Evolutionary conservation across 129 eudicot genomes (phyloP).

Genomic region (Lactuca saligna): DNA sequence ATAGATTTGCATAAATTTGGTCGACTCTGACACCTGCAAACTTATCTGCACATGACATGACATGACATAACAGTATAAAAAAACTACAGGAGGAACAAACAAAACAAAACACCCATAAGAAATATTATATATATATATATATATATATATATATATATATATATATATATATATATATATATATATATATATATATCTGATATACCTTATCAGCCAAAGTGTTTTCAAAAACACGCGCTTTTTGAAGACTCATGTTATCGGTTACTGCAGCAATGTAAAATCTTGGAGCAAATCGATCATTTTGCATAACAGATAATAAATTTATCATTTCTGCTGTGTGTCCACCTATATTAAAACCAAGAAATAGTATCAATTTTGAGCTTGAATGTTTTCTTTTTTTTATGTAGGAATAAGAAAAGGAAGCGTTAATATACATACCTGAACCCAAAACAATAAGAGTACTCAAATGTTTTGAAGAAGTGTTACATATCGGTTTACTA

Average conservation of each 20-base stretch:
- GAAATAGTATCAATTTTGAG: neutral
- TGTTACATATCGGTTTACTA: constrained; percentile 48
- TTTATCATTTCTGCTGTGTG: constrained; percentile 95
- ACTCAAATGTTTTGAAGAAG: constrained; percentile 47
- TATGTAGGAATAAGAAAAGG: neutral
- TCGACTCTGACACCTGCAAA: constrained; percentile 13
- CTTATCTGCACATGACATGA: too few species aligned
- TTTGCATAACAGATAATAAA: constrained; percentile 62
- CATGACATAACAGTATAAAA: too few species aligned
- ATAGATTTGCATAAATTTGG: constrained; percentile 71
- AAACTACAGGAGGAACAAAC: too few species aligned
- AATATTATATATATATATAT: neutral
- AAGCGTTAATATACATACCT: constrained; percentile 41
- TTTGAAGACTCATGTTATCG: constrained; percentile 95
- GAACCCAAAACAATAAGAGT: constrained; percentile 92
- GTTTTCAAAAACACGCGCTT: constrained; percentile 76
- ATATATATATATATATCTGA: neutral
- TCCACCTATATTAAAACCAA: constrained; percentile 53
- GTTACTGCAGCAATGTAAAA: constrained; percentile 90
- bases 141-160: too few species aligned
- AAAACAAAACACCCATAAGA: too few species aligned
- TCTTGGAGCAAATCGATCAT: constrained; percentile 63
- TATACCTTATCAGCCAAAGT: constrained; percentile 54
- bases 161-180: too few species aligned
- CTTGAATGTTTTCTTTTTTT: neutral